Evolutionary conservation across 768 basidiomycete genomes (phyloP).

Genomic region (Suillus spraguei): DNA sequence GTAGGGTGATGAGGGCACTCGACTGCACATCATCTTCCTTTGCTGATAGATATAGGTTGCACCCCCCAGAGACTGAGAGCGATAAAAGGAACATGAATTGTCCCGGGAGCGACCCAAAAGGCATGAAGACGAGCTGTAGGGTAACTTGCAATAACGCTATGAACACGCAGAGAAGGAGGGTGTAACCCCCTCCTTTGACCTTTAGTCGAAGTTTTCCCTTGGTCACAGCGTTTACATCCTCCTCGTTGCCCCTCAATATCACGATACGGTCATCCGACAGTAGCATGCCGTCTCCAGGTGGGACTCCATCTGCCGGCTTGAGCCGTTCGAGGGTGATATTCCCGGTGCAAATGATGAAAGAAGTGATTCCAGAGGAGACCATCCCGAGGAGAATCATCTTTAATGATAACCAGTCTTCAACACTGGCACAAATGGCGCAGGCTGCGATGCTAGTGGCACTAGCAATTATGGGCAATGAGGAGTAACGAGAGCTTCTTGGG

Average conservation of each 20-base stretch:
- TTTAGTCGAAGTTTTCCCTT: conserved; percentile 29
- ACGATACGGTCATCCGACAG: conserved; percentile 21
- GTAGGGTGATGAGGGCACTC: conserved; percentile 5
- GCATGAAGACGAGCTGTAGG: conserved; percentile 34
- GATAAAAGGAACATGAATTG: conserved; percentile 38
- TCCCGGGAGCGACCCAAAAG: conserved; percentile 34
- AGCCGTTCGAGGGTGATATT: conserved; percentile 25
- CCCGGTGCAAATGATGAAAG: conserved; percentile 27
- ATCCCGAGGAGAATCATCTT: conserved; percentile 33
- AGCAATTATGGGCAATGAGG: conserved; percentile 20
- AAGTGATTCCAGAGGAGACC: conserved; percentile 30
- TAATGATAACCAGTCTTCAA: conserved; percentile 29
- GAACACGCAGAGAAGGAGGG: background rate
- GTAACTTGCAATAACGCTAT: conserved; percentile 23
- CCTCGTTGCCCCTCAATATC: conserved; percentile 30
- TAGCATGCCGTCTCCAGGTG: conserved; percentile 34
- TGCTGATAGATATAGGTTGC: conserved; percentile 30
- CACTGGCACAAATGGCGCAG: conserved; percentile 22
- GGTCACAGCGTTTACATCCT: conserved; percentile 31
- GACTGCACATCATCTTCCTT: conserved; percentile 3
- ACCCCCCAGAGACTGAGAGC: conserved; percentile 34
- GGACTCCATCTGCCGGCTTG: conserved; percentile 26
- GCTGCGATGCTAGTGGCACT: conserved; percentile 24
- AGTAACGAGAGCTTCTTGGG: conserved; percentile 14
- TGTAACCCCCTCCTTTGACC: conserved; percentile 14